Conservation (phyloP, 371 early-diverging fungal genomes). For the Actinomucor elegans region DNA sequence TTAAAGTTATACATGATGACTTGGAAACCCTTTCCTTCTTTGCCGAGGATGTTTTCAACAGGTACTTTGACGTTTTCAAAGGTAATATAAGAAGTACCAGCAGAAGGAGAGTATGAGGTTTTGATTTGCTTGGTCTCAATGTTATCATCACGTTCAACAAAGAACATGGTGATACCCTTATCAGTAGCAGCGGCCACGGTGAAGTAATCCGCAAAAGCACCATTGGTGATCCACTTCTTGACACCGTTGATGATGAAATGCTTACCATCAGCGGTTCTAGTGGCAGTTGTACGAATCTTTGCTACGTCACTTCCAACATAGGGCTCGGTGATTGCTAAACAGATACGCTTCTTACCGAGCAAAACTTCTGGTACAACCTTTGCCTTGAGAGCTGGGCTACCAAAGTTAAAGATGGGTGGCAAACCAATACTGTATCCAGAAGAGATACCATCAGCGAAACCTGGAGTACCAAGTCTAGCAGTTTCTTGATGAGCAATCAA, state of each 20-base stretch:
- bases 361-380: slow-evolving; percentile 68
- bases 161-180: slow-evolving; percentile 71
- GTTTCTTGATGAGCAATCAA: slow-evolving; percentile 81
- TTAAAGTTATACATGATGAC: slow-evolving; percentile 77
- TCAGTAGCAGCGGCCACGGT: slow-evolving; percentile 69
- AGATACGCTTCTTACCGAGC: slow-evolving; percentile 76
- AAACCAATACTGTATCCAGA: slow-evolving; percentile 46
- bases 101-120: slow-evolving; percentile 62
- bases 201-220: slow-evolving; percentile 67
- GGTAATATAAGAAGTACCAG: slow-evolving; percentile 74
- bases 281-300: slow-evolving; percentile 71
- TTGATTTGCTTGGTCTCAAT: slow-evolving; percentile 64
- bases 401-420: slow-evolving; percentile 68
- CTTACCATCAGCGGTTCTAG: slow-evolving; percentile 69
- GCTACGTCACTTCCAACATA: slow-evolving; percentile 80
- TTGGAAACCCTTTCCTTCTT: slow-evolving; percentile 87
- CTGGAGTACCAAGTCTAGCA: slow-evolving; percentile 78
- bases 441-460: slow-evolving; percentile 57
- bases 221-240: slow-evolving; percentile 89
- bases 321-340: slow-evolving; percentile 72
- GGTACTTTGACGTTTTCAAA: slow-evolving; percentile 87
- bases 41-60: slow-evolving; percentile 79
- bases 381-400: slow-evolving; percentile 63
- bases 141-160: slow-evolving; percentile 65
- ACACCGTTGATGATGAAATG: slow-evolving; percentile 50